Conservation (phyloP, 2,329 filamentous ascomycete species). For the Lanzia echinophila region DNA sequence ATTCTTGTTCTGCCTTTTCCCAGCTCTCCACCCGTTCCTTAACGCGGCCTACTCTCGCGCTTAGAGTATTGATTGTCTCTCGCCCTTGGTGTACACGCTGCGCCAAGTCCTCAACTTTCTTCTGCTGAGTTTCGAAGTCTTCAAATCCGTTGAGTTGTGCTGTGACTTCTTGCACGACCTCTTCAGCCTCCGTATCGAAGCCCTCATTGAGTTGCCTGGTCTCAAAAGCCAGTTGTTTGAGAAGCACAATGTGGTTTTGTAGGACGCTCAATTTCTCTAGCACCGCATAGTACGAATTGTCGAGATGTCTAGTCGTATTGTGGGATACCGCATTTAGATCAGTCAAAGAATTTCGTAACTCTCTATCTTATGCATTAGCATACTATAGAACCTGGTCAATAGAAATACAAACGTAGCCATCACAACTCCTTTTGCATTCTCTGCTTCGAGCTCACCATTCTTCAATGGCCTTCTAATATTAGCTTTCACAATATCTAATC, state of each 20-base stretch:
- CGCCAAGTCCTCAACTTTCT: slow-evolving; percentile 55
- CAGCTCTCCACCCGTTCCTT: slow-evolving; percentile 58
- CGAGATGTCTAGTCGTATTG: slow-evolving; percentile 57
- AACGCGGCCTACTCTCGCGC: slow-evolving; percentile 57
- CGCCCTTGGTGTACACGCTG: slow-evolving; percentile 54
- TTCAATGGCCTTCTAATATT: slow-evolving; percentile 23
- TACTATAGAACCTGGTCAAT: neutral
- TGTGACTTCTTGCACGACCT: slow-evolving; percentile 53
- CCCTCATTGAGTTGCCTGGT: slow-evolving; percentile 50
- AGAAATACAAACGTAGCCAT: slow-evolving; percentile 36
- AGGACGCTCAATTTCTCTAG: slow-evolving; percentile 61
- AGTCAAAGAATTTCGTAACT: slow-evolving; percentile 44
- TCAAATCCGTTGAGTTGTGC: slow-evolving; percentile 48
- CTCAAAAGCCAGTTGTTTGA: slow-evolving; percentile 60
- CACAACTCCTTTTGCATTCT: slow-evolving; percentile 36
- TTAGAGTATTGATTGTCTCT: slow-evolving; percentile 51
- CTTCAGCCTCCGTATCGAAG: slow-evolving; percentile 54
- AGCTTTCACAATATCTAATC: slow-evolving; percentile 7
- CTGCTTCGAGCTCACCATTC: slow-evolving; percentile 37
- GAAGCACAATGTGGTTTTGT: slow-evolving; percentile 54
- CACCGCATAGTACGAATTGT: slow-evolving; percentile 68
- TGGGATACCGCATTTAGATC: slow-evolving; percentile 55
- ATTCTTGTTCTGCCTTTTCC: slow-evolving; percentile 59
- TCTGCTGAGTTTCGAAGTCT: slow-evolving; percentile 58
- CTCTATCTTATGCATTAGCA: slow-evolving; percentile 32